Evolutionary conservation across 345 rosid genomes (phyloP), one percentile per base, ranked within the genome.

Genomic region (Cardiospermum halicacabum): DNA sequence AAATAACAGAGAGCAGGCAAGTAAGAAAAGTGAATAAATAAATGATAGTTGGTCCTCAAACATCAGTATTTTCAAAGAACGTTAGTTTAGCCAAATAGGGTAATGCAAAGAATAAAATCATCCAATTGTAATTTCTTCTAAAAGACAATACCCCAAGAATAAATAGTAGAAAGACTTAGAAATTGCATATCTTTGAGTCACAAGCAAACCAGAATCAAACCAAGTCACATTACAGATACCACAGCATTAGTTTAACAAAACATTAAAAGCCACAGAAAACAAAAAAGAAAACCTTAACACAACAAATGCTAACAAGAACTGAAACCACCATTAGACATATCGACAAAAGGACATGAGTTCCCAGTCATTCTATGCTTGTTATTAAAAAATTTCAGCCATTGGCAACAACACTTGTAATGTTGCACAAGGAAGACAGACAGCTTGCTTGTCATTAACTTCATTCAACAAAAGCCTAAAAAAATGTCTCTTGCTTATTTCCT

Each of bases 1-100:
- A 84, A 76, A 72, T 74, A n/a, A 78, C 62, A 64, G 74, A 78
- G 73, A 70, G 75, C 85, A 78, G 62, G 59, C 51, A 70, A 49
- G 64, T 69, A 67, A 77, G 31, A 53, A 39, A 43, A 67, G 54
- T 56, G 68, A 51, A 65, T 47, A 67, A 53, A 76, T 61, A 68
- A 67, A 58, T 19, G 19, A 65, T 55, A 9, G 2, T 37, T 39
- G 60, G 53, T 67, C 50, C 56, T 28, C 49, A 31, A 18, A 30
- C n/a, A 55, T 49, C 43, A 69, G 10, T 34, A 28, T 60, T 47
- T 22, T 1, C n/a, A 24, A 15, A 22, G n/a, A 56, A 65, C n/a
- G n/a, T 10, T 19, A 40, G 24, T 30, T 56, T 65, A 56, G 27
- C 61, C 34, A 19, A 26, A 64, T 15, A 57, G 13, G n/a, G 16